A percentile compares a stretch with the other conserved stretches of the same genome.
These are phyloP conservation scores for Linderina pennispora DNA, from an alignment of 192 early-diverging fungal genomes.

Conservation along the genomic window DNA sequence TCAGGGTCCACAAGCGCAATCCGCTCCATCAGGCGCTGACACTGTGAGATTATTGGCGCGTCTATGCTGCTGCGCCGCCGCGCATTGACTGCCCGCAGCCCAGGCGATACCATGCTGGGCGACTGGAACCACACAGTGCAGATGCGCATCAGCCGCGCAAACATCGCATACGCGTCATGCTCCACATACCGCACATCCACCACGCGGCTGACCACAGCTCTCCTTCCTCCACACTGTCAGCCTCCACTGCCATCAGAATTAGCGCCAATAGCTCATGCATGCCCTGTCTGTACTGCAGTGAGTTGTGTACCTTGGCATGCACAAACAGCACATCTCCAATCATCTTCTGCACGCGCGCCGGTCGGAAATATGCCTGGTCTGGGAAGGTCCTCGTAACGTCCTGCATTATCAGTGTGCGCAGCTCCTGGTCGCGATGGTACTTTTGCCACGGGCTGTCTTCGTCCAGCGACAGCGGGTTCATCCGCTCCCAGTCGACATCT, in stretches of 20 bases:
- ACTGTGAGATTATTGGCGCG: slow-evolving; percentile 67
- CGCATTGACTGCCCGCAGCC: too few species aligned
- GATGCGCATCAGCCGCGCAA: slow-evolving; percentile 73
- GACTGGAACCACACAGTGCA: slow-evolving; percentile 86
- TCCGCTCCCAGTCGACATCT: slow-evolving; percentile 61
- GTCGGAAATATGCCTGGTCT: slow-evolving; percentile 73
- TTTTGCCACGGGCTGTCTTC: slow-evolving; percentile 92
- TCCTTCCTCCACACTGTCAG: slow-evolving; percentile 60
- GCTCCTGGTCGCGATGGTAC: slow-evolving; percentile 83
- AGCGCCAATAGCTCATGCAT: slow-evolving; percentile 96
- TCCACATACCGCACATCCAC: slow-evolving; percentile 73
- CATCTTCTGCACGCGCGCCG: slow-evolving; percentile 53
- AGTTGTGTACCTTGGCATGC: slow-evolving; percentile 82
- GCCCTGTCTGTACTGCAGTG: slow-evolving; percentile 92
- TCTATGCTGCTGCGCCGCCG: slow-evolving; percentile 4
- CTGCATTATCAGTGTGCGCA: slow-evolving; percentile 75
- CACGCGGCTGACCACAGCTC: slow-evolving; percentile 32
- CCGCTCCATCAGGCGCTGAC: slow-evolving; percentile 65
- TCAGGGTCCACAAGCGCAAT: slow-evolving; percentile 65
- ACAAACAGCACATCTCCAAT: slow-evolving; percentile 84
- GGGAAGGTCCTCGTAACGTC: slow-evolving; percentile 95
- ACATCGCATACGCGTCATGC: slow-evolving; percentile 80
- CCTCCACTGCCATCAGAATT: slow-evolving; percentile 68
- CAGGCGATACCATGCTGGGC: slow-evolving; percentile 44
- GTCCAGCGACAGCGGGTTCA: slow-evolving; percentile 84